phyloP scores from a whole-genome alignment of 2,329 filamentous ascomycete species.

The Sclerotinia subarctica region DNA sequence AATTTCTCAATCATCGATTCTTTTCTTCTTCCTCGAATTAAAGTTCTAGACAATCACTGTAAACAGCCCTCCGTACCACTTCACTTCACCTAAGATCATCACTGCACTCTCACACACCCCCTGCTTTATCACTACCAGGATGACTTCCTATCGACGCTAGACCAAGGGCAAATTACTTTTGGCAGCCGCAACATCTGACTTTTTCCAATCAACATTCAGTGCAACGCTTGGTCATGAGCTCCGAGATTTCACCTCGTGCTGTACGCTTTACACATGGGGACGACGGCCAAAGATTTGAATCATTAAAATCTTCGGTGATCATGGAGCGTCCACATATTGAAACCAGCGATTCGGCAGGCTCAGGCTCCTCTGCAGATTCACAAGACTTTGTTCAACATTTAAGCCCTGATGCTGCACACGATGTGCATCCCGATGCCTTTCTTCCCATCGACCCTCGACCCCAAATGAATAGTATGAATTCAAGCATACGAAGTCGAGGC shows the following conservation, averaged over 20 bases:
- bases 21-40: not conserved
- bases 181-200: conserved; percentile 3
- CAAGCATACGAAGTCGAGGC: conserved; percentile 43
- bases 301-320: conserved; percentile 40
- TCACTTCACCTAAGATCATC: not conserved
- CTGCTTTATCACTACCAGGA: conserved; percentile 14
- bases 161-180: conserved; percentile 22
- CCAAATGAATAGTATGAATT: conserved; percentile 32
- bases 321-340: conserved; percentile 37
- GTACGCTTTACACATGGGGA: conserved; percentile 56
- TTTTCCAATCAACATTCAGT: not conserved
- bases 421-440: conserved; percentile 27
- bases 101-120: not conserved
- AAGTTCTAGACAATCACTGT: not conserved
- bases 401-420: conserved; percentile 25
- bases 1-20: too few relatives aligned
- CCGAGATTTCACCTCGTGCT: conserved; percentile 53
- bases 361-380: conserved; percentile 15
- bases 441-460: conserved; percentile 31
- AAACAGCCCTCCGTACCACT: not conserved
- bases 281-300: conserved; percentile 46
- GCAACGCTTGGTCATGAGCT: conserved; percentile 30
- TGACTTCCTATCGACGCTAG: conserved; percentile 23
- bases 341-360: conserved; percentile 47
- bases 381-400: conserved; percentile 37